These are phyloP conservation scores for Ophiostoma quercus DNA, from an alignment of 2,329 filamentous ascomycete species.

Conservation along the genomic window DNA sequence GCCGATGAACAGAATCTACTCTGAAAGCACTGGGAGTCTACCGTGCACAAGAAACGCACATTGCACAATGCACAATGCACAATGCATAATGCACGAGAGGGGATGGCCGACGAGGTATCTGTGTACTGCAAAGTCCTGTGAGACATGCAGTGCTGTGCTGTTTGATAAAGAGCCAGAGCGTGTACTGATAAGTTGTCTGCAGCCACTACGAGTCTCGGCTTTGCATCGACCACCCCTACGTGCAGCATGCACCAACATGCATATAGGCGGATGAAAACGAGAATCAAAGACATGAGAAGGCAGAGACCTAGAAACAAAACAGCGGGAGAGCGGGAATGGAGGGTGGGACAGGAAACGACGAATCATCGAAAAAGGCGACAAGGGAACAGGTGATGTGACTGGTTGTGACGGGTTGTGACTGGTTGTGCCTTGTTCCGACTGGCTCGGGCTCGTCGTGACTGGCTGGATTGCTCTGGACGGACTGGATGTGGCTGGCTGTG, in stretches of 20 bases:
- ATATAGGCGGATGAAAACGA: neutral
- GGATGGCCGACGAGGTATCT: neutral
- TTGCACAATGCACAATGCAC: no score
- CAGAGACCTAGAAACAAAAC: neutral
- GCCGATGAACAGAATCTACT: no score
- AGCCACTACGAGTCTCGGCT: neutral
- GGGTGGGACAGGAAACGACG: neutral
- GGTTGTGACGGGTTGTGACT: neutral
- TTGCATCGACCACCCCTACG: neutral
- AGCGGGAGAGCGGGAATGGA: neutral
- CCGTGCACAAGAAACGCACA: no score
- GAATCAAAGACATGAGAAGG: neutral
- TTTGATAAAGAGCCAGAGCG: neutral
- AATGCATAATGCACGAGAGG: neutral
- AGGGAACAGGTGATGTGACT: slow-evolving; percentile 5
- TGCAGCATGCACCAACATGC: neutral
- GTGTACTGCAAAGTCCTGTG: slow-evolving; percentile 1
- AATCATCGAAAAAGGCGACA: neutral
- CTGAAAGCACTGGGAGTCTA: no score
- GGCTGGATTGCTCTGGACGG: neutral
- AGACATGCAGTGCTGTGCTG: slow-evolving; percentile 2
- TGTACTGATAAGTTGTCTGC: neutral
- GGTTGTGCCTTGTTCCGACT: no score
- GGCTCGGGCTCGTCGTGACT: neutral
- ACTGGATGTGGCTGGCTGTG: neutral